A percentile compares a stretch with the other conserved stretches of the same genome.
These are phyloP conservation scores for Athelia psychrophila DNA, from an alignment of 1,284 basidiomycete species.

Conservation along the genomic window DNA sequence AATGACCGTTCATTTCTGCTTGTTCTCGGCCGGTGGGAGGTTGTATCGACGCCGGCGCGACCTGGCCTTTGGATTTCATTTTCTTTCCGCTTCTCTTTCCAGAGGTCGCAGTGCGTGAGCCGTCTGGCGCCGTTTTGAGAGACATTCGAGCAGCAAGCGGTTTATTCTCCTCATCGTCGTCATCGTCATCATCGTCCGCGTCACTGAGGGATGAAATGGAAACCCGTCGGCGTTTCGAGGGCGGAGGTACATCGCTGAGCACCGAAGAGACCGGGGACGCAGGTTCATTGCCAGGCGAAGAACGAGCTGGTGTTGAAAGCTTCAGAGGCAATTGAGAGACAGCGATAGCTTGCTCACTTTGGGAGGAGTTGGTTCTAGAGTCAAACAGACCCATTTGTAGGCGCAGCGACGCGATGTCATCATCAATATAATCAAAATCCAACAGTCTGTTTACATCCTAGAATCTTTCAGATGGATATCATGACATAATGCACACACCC, in stretches of 20 bases:
- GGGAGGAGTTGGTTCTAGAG: constrained; percentile 38
- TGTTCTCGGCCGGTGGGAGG: constrained; percentile 38
- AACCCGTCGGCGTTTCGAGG: constrained; percentile 47
- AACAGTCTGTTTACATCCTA: constrained; percentile 76
- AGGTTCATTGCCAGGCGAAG: constrained; percentile 29
- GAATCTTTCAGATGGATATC: background rate
- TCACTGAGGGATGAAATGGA: constrained; percentile 44
- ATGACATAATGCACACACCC: background rate
- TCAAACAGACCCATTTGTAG: constrained; percentile 65
- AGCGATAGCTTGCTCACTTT: constrained; percentile 1
- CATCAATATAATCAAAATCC: constrained; percentile 75
- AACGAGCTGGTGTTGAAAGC: constrained; percentile 24
- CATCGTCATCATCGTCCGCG: constrained; percentile 36
- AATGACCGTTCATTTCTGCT: constrained; percentile 42
- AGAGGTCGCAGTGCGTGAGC: constrained; percentile 19
- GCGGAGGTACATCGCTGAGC: constrained; percentile 47
- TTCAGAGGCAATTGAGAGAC: constrained; percentile 11
- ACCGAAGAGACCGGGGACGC: constrained; percentile 58
- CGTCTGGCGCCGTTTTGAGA: constrained; percentile 21
- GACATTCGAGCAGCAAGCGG: constrained; percentile 57
- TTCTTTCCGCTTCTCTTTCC: constrained; percentile 54
- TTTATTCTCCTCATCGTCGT: constrained; percentile 55
- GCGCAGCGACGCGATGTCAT: constrained; percentile 66
- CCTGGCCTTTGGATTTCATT: constrained; percentile 60
- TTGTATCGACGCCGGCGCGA: constrained; percentile 34